Evolutionary conservation across 176 grass and related monocot species (phyloP).

Genomic region (Avena insularis): DNA sequence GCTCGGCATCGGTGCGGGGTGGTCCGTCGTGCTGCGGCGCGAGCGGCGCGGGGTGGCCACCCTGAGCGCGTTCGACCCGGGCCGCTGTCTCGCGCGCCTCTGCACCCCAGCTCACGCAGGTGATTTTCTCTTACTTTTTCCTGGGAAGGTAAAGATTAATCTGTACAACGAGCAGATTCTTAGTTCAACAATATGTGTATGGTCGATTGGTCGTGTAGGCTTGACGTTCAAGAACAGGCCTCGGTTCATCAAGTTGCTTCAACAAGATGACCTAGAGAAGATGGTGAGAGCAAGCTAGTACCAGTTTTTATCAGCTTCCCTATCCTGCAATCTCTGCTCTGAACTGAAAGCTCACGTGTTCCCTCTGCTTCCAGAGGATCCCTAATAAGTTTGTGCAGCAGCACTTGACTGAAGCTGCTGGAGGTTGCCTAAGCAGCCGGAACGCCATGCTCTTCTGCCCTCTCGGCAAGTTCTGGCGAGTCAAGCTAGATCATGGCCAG

Average conservation of each 20-base stretch:
- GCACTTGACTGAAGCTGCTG: constrained; percentile 29
- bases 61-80: constrained; percentile 35
- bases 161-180: background rate
- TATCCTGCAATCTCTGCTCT: background rate
- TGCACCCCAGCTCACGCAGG: constrained; percentile 21
- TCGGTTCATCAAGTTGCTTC: constrained; percentile 37
- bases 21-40: constrained; percentile 36
- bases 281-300: constrained; percentile 18
- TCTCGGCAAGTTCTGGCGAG: constrained; percentile 31
- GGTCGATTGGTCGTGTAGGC: background rate
- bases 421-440: background rate
- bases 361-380: constrained; percentile 29
- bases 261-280: constrained; percentile 27
- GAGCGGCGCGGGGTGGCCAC: constrained; percentile 40
- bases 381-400: constrained; percentile 45
- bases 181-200: background rate
- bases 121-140: background rate
- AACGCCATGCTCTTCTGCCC: constrained; percentile 26
- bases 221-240: constrained; percentile 32
- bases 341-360: background rate
- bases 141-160: background rate
- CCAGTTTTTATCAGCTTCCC: background rate
- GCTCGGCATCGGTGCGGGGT: constrained; percentile 31
- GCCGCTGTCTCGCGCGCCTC: constrained; percentile 19
- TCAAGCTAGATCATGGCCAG: constrained; percentile 12